Conservation (phyloP, 495 filamentous ascomycete species). For the Viridothelium virens region DNA sequence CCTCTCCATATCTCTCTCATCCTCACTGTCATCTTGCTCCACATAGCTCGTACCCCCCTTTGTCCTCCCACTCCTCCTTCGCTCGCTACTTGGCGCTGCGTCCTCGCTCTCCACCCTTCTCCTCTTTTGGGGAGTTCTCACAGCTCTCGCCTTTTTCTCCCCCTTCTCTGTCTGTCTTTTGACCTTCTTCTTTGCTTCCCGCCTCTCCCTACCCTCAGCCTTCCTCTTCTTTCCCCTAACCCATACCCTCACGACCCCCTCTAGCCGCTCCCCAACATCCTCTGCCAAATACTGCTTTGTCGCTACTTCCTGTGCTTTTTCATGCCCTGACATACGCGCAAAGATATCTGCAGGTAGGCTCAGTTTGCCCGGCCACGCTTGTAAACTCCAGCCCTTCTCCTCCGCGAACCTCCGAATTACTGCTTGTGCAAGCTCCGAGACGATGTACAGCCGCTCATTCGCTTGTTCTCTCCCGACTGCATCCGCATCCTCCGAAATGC, state of each 20-base stretch:
- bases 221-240: constrained; percentile 33
- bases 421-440: constrained; percentile 82
- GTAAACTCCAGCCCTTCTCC: constrained; percentile 65
- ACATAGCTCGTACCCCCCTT: constrained; percentile 43
- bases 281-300: constrained; percentile 76
- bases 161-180: constrained; percentile 33
- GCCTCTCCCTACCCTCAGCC: constrained; percentile 20
- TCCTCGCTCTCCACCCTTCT: constrained; percentile 26
- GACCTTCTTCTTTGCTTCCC: constrained; percentile 21
- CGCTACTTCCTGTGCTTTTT: constrained; percentile 72
- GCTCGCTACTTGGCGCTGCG: constrained; percentile 32
- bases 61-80: constrained; percentile 39
- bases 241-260: constrained; percentile 49
- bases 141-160: constrained; percentile 36
- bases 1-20: constrained; percentile 48
- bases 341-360: constrained; percentile 74
- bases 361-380: constrained; percentile 74
- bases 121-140: constrained; percentile 42
- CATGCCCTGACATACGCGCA: constrained; percentile 61
- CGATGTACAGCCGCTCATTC: constrained; percentile 66
- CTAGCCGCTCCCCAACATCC: constrained; percentile 68
- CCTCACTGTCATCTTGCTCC: constrained; percentile 51
- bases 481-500: constrained; percentile 45
- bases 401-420: constrained; percentile 78
- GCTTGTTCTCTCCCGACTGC: background rate